Evolutionary conservation across 2,329 filamentous ascomycete species (phyloP).

Genomic region (Cercospora berteroae): DNA sequence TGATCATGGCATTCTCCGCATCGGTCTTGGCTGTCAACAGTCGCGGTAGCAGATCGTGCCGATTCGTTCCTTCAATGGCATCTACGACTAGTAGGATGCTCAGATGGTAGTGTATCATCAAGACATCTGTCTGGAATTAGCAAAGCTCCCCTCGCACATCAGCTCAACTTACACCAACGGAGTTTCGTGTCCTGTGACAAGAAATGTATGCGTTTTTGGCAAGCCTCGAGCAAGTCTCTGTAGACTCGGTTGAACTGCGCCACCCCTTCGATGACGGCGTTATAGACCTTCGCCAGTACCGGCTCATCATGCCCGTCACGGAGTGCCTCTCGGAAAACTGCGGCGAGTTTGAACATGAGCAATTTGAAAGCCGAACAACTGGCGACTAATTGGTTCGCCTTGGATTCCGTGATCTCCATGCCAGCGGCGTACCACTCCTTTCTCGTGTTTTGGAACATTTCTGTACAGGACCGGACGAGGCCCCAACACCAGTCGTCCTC

Average conservation of each 20-base stretch:
- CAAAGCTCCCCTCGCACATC: neutral
- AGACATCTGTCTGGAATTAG: neutral
- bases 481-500: conserved; percentile 14
- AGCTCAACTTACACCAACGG: conserved; percentile 7
- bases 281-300: conserved; percentile 9
- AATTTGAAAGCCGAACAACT: conserved; percentile 15
- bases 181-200: conserved; percentile 15
- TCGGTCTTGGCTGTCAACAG: conserved; percentile 10
- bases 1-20: conserved; percentile 13
- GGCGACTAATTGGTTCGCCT: conserved; percentile 13
- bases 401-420: conserved; percentile 12
- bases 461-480: conserved; percentile 16
- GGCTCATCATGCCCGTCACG: conserved; percentile 17
- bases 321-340: conserved; percentile 17
- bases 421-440: conserved; percentile 10
- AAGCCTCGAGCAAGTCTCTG: conserved; percentile 12
- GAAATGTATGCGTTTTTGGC: conserved; percentile 12
- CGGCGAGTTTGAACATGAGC: conserved; percentile 13
- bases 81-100: conserved; percentile 13
- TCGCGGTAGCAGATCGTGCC: conserved; percentile 11
- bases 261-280: conserved; percentile 8
- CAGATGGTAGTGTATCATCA: conserved; percentile 13
- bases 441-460: conserved; percentile 11
- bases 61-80: conserved; percentile 12
- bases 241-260: conserved; percentile 15